phyloP scores from a whole-genome alignment of 192 early-diverging fungal species.

The Coemansia sp. region DNA sequence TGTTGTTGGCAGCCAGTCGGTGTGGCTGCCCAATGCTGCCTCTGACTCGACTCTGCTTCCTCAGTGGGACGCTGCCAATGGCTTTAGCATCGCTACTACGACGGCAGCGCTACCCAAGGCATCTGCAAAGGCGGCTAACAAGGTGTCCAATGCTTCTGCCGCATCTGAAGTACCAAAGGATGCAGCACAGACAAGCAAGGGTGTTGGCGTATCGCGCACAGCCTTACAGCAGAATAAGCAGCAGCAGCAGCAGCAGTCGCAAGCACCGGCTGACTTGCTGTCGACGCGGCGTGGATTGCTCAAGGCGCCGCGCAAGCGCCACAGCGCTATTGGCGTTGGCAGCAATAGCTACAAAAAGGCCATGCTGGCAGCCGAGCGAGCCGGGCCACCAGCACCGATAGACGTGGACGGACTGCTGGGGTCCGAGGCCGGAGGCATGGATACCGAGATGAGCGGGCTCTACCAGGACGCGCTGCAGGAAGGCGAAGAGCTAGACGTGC shows the following conservation, averaged over 20 bases:
- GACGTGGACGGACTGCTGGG: slow-evolving; percentile 14
- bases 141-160: background rate
- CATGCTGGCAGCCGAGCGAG: background rate
- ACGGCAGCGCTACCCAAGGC: background rate
- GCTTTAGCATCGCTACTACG: background rate
- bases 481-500: slow-evolving; percentile 48
- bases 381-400: slow-evolving; percentile 1
- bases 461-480: slow-evolving; percentile 55
- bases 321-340: slow-evolving; percentile 4
- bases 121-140: background rate
- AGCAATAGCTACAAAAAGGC: slow-evolving; percentile 8
- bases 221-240: background rate
- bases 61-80: slow-evolving; percentile 9
- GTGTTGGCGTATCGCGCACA: background rate
- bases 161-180: background rate
- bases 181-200: background rate
- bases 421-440: slow-evolving; percentile 26
- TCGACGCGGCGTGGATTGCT: slow-evolving; percentile 11
- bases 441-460: slow-evolving; percentile 46
- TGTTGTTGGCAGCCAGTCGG: slow-evolving; percentile 3
- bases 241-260: slow-evolving; percentile 6
- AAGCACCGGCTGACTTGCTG: slow-evolving; percentile 14
- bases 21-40: slow-evolving; percentile 16
- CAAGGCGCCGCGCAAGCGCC: slow-evolving; percentile 33
- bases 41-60: slow-evolving; percentile 15